These are phyloP conservation scores for Amanita jacksonii DNA, from an alignment of 768 basidiomycete genomes.

Conservation along the genomic window DNA sequence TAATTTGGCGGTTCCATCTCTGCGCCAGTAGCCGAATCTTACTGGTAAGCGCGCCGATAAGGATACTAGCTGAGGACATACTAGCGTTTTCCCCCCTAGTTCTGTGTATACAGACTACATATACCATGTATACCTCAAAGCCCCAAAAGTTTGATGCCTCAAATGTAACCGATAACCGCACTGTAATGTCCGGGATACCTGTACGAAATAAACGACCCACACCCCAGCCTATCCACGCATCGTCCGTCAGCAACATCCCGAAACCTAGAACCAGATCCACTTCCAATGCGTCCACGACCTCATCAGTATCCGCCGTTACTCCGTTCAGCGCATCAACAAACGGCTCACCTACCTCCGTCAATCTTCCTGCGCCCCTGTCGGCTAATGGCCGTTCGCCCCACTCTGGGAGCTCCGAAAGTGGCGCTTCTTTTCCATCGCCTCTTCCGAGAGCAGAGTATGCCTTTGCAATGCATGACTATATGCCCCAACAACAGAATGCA, in stretches of 20 bases:
- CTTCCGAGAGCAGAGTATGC: constrained; percentile 54
- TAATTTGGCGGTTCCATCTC: too few species aligned
- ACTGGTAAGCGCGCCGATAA: background rate
- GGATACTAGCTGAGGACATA: too few species aligned
- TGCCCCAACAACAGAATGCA: constrained; percentile 56
- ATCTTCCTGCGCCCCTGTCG: constrained; percentile 31
- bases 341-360: constrained; percentile 38
- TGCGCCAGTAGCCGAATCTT: too few species aligned
- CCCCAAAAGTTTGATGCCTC: constrained; percentile 45
- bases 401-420: constrained; percentile 31
- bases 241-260: constrained; percentile 14
- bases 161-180: constrained; percentile 21
- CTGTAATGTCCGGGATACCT: constrained; percentile 21
- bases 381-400: constrained; percentile 16
- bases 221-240: constrained; percentile 13
- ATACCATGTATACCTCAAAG: constrained; percentile 32
- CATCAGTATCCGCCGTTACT: constrained; percentile 46
- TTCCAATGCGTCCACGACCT: constrained; percentile 48
- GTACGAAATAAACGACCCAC: constrained; percentile 19
- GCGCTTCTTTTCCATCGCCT: constrained; percentile 27
- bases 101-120: background rate
- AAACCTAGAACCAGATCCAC: constrained; percentile 35
- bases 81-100: background rate
- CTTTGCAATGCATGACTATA: constrained; percentile 87
- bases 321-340: constrained; percentile 18